These are phyloP conservation scores for Sextonia rubra DNA, from an alignment of 164 flowering plant species.

Conservation along the genomic window DNA sequence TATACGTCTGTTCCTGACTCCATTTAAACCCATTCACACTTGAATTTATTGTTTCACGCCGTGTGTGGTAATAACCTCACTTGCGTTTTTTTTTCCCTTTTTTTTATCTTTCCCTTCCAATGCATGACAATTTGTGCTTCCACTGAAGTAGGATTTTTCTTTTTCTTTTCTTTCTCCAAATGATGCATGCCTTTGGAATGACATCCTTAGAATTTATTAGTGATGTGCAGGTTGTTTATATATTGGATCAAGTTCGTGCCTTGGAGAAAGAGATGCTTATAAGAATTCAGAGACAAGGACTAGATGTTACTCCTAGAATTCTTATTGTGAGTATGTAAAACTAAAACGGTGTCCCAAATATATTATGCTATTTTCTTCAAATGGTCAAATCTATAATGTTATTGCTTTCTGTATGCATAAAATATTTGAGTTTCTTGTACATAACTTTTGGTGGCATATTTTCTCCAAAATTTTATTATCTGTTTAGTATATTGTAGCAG, in stretches of 20 bases:
- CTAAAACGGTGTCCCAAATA: neutral
- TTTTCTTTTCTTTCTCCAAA: neutral
- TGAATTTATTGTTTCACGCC: neutral
- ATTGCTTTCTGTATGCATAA: neutral
- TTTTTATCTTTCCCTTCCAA: neutral
- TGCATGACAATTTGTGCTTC: neutral
- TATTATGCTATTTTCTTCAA: neutral
- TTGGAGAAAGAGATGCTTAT: conserved; percentile 84
- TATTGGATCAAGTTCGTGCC: conserved; percentile 97
- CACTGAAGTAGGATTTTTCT: neutral
- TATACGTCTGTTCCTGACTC: neutral
- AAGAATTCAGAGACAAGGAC: conserved; percentile 73
- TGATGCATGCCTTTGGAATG: neutral
- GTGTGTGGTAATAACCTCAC: neutral
- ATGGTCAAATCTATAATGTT: too few relatives aligned
- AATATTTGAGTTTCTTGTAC: neutral
- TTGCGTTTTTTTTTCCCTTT: too few relatives aligned
- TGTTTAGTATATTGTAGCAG: neutral
- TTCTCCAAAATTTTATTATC: too few relatives aligned
- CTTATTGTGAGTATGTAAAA: conserved; percentile 56
- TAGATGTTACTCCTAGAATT: conserved; percentile 71
- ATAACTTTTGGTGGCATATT: neutral
- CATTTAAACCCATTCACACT: neutral
- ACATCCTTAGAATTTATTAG: conserved; percentile 1
- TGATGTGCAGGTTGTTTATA: conserved; percentile 70